Conservation (phyloP, 2,329 filamentous ascomycete species). For the Plectosphaerella cucumerina region DNA sequence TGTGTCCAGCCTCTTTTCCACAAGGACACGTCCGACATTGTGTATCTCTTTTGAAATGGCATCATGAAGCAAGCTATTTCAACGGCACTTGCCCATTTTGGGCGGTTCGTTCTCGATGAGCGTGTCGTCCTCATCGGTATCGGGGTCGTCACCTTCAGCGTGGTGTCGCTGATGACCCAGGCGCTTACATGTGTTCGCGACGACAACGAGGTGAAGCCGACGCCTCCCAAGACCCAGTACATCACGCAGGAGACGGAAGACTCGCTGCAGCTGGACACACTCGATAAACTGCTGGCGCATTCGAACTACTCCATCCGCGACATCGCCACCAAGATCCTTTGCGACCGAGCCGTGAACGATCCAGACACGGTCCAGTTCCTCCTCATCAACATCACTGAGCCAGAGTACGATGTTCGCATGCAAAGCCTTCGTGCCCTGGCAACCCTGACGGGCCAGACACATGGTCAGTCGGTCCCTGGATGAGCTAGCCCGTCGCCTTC, state of each 20-base stretch:
- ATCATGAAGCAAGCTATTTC: neutral
- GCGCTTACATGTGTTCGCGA: constrained; percentile 58
- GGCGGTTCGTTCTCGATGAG: constrained; percentile 40
- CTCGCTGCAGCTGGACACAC: constrained; percentile 60
- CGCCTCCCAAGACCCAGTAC: constrained; percentile 64
- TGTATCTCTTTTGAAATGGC: no score
- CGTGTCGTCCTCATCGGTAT: constrained; percentile 49
- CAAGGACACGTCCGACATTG: no score
- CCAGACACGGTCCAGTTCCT: constrained; percentile 42
- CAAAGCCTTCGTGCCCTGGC: constrained; percentile 52
- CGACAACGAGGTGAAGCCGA: constrained; percentile 61
- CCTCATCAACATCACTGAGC: constrained; percentile 53
- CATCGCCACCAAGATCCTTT: constrained; percentile 57
- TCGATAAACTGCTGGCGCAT: constrained; percentile 64
- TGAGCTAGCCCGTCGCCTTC: neutral
- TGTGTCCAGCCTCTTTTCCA: no score
- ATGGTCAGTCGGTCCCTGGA: constrained; percentile 1
- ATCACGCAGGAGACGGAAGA: constrained; percentile 75
- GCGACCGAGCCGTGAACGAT: constrained; percentile 57
- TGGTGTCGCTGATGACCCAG: constrained; percentile 53
- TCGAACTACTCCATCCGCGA: constrained; percentile 71
- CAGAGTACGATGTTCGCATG: constrained; percentile 56
- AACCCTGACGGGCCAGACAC: constrained; percentile 43
- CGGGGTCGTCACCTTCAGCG: constrained; percentile 53
- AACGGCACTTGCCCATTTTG: neutral